Percentiles rank a stretch among this genome's conserved stretches.
These are phyloP conservation scores for Thuidium tamariscinum DNA, from an alignment of 225 moss, liverwort and hornwort genomes.

Conservation along the genomic window DNA sequence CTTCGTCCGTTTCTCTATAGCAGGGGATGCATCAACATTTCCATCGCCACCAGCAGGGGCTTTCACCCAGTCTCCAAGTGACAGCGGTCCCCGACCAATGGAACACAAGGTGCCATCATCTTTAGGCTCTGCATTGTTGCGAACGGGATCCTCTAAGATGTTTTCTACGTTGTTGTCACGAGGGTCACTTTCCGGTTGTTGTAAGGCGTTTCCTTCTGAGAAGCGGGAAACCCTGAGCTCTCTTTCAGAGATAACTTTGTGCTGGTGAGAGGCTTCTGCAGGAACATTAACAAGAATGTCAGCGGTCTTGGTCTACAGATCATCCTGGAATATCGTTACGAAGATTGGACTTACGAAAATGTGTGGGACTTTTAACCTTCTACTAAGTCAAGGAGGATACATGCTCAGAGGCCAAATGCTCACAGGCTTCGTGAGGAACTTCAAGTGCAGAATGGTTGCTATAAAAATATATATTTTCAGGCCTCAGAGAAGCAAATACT, in stretches of 20 bases:
- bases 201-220: slow-evolving; percentile 6
- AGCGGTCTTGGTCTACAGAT: not conserved
- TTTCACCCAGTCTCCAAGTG: slow-evolving; percentile 46
- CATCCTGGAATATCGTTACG: not conserved
- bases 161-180: not conserved
- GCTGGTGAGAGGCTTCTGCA: not conserved
- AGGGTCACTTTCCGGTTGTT: not conserved
- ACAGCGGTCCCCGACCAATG: slow-evolving; percentile 12
- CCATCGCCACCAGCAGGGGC: not conserved
- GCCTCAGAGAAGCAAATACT: not conserved
- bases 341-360: not conserved
- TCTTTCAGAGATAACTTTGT: not conserved
- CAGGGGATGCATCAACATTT: not conserved
- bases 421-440: not conserved
- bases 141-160: not conserved
- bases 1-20: not conserved
- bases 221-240: not conserved
- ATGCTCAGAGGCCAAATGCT: not conserved
- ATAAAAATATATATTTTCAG: not conserved
- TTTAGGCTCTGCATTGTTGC: not conserved
- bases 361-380: not conserved
- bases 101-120: slow-evolving; percentile 4
- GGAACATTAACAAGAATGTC: not conserved
- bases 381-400: not conserved
- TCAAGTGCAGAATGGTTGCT: not conserved